A percentile compares a stretch with the other conserved stretches of the same genome.
Evolutionary conservation across 768 basidiomycete species (phyloP).

Genomic region (Dentipellis sp.): DNA sequence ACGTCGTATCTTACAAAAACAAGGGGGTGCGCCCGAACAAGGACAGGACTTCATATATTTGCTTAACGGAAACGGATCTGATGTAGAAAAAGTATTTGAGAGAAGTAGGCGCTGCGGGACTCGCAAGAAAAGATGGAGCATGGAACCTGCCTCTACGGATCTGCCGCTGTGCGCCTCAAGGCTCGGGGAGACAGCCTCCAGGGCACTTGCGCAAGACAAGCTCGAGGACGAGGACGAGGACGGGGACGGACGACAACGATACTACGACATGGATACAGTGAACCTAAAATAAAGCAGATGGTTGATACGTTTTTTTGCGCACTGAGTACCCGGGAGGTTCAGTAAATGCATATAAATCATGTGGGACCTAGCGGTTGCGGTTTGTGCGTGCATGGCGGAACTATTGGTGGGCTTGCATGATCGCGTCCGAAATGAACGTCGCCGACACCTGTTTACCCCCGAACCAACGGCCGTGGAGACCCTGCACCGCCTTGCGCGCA

Average conservation of each 20-base stretch:
- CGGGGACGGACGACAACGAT: no score
- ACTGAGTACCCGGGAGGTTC: slow-evolving; percentile 22
- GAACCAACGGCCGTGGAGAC: slow-evolving; percentile 95
- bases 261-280: background rate
- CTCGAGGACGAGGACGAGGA: background rate
- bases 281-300: slow-evolving; percentile 1
- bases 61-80: background rate
- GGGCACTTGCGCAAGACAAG: no score
- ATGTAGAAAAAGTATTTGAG: background rate
- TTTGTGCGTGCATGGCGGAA: background rate
- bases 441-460: slow-evolving; percentile 86
- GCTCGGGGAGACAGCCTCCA: no score
- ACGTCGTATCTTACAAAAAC: no score
- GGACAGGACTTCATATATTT: background rate
- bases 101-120: background rate
- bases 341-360: slow-evolving; percentile 11
- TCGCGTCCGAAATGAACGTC: slow-evolving; percentile 84
- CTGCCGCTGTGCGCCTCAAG: background rate
- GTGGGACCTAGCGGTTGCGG: slow-evolving; percentile 10
- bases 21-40: no score
- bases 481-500: slow-evolving; percentile 78
- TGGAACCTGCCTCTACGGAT: background rate
- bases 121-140: background rate
- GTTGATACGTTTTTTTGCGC: background rate
- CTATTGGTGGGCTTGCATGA: slow-evolving; percentile 88